Base-by-base conservation (phyloP, 257 asterid genomes). In the Nicotiana tomentosiformis region DNA sequence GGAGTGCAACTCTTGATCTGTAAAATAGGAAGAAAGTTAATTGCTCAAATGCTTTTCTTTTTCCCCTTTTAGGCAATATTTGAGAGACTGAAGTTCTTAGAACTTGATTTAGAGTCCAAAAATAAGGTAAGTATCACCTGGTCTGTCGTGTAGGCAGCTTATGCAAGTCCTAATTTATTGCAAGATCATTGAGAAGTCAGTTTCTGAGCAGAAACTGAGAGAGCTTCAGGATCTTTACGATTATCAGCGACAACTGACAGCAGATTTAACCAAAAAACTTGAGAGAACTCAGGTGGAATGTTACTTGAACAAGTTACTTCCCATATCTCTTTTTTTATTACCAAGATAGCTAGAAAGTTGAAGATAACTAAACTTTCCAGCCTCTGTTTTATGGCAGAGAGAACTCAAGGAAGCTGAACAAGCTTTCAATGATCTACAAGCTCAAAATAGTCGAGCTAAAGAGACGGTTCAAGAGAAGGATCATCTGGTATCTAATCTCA, bases 201-300 rank as follows among this genome's bases (percentile, higher is more conserved):
- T 49, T 82, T 68, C 23, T 57, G 81, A 82, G 68, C 90, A 91
- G 93, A 83, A 89, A 88, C 55, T 89, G 66, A 53, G 29, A 85
- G 91, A 90, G 84, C 77, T 90, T 70, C 92, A 89, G 65, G 90
- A 86, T 76, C 87, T 88, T 53, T 87, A 88, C 58, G 84, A 72
- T 32, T 74, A 82, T 83, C 92, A 90, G 90, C 93, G 83, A 80
- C 89, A 87, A 68, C 84, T 89, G 46, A 88, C 87, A 14, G 87
- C 84, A 82, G 90, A 87, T 60, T 82, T 88, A 81, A 86, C 85
- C 20, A 90, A 84, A 33, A 83, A 89, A 78, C 90, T 92, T 26
- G 89, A 84, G 39, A 88, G 56, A 81, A 84, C 90, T 35, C 86
- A 83, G 94, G 96, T 90, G 81, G 51, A 7, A 82, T 77, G 78